These are phyloP conservation scores for Auricularia cornea DNA, from an alignment of 768 basidiomycete species.

Conservation along the genomic window DNA sequence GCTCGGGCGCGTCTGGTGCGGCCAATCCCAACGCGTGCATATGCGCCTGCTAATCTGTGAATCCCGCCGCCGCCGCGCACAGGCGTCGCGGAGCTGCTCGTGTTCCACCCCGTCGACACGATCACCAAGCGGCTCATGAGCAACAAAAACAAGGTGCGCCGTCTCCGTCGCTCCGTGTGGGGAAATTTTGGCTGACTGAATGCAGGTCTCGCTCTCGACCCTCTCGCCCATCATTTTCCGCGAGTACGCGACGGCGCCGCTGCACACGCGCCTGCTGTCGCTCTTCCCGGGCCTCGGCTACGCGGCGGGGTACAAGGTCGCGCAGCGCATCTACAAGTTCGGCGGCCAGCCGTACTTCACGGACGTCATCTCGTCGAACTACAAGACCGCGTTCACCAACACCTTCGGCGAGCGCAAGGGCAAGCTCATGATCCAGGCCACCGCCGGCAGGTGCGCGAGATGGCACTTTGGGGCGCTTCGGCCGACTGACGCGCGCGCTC, in stretches of 20 bases:
- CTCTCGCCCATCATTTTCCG: conserved; percentile 76
- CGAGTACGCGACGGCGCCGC: conserved; percentile 61
- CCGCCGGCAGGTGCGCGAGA: conserved; percentile 75
- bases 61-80: neutral
- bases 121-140: conserved; percentile 99
- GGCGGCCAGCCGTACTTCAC: conserved; percentile 98
- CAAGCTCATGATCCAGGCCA: conserved; percentile 91
- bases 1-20: conserved; percentile 86
- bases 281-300: conserved; percentile 98
- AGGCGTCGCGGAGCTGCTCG: conserved; percentile 91
- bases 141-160: conserved; percentile 74
- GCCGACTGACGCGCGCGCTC: conserved; percentile 1
- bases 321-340: conserved; percentile 94
- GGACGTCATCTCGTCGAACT: conserved; percentile 78
- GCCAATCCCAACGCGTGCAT: conserved; percentile 4
- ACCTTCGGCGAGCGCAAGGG: conserved; percentile 91
- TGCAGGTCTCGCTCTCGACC: conserved; percentile 35
- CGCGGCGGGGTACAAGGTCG: conserved; percentile 94
- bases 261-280: conserved; percentile 66
- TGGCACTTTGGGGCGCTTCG: neutral
- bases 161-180: neutral
- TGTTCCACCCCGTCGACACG: conserved; percentile 96
- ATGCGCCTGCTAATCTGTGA: neutral
- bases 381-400: conserved; percentile 72
- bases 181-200: neutral